phyloP scores from a whole-genome alignment of 495 filamentous ascomycete species.

The Lichina pygmaea region DNA sequence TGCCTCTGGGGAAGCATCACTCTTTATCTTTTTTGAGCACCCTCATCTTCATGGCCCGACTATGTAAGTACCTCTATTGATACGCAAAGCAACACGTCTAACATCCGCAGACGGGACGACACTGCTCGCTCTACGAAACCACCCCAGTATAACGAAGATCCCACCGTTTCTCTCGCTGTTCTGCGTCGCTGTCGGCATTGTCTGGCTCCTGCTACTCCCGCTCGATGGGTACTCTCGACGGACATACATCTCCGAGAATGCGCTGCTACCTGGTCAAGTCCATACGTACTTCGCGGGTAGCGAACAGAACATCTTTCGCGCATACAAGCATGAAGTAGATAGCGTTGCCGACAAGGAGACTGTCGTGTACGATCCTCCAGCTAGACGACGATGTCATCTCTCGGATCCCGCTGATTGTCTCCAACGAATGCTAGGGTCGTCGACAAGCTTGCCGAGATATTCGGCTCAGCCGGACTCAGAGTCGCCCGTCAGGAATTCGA shows the following conservation, averaged over 20 bases:
- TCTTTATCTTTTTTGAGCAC: background rate
- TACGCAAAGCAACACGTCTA: background rate
- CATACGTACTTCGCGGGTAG: conserved; percentile 93
- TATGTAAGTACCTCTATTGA: background rate
- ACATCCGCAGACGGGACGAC: background rate
- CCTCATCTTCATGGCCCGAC: background rate
- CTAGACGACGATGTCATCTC: background rate
- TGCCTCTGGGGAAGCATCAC: too few species aligned
- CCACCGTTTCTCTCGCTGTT: conserved; percentile 64
- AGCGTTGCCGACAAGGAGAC: conserved; percentile 26
- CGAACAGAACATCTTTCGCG: conserved; percentile 84
- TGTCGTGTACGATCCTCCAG: conserved; percentile 13
- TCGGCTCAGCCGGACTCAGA: conserved; percentile 55
- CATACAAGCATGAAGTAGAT: conserved; percentile 66
- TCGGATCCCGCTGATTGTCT: conserved; percentile 2
- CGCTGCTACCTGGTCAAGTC: conserved; percentile 81
- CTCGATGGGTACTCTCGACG: conserved; percentile 72
- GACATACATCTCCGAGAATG: conserved; percentile 96
- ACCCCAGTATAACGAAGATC: conserved; percentile 41
- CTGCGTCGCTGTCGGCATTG: conserved; percentile 70
- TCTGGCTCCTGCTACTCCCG: conserved; percentile 81
- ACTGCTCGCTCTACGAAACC: conserved; percentile 22
- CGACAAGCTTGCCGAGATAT: conserved; percentile 42
- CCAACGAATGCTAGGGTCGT: conserved; percentile 22
- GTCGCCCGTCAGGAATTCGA: conserved; percentile 63